Evolutionary conservation across 805 yeast species (phyloP).

Genomic region (Cyberlindnera amylophila): DNA sequence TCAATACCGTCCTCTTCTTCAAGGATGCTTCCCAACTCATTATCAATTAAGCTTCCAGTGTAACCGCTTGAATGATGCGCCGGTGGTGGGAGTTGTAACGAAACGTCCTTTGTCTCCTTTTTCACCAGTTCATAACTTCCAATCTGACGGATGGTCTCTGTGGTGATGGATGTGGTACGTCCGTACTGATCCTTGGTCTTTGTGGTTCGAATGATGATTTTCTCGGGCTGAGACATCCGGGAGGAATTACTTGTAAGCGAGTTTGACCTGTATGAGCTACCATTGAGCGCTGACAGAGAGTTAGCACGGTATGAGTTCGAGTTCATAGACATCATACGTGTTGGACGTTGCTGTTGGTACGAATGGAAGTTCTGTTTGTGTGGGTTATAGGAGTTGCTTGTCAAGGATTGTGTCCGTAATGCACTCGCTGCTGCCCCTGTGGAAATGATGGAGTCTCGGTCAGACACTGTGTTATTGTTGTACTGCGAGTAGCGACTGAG

Average conservation of each 20-base stretch:
- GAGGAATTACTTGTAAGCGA: constrained; percentile 10
- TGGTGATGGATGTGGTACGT: constrained; percentile 52
- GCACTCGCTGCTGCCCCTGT: constrained; percentile 24
- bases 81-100: constrained; percentile 24
- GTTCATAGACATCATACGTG: constrained; percentile 5
- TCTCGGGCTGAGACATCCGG: constrained; percentile 7
- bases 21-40: constrained; percentile 29
- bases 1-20: constrained; percentile 23
- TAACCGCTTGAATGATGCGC: constrained; percentile 23
- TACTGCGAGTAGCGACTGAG: constrained; percentile 36
- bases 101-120: constrained; percentile 37
- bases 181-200: constrained; percentile 48
- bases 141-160: constrained; percentile 45
- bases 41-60: constrained; percentile 25
- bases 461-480: constrained; percentile 2
- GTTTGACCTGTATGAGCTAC: constrained; percentile 1
- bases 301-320: constrained; percentile 10
- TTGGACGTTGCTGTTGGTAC: background rate
- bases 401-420: constrained; percentile 25
- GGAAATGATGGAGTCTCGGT: constrained; percentile 20
- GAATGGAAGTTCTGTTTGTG: background rate
- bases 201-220: constrained; percentile 44
- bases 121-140: constrained; percentile 47
- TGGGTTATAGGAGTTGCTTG: constrained; percentile 13
- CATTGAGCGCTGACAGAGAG: constrained; percentile 11